Evolutionary conservation across 257 asterid species (phyloP), one percentile per base, ranked within the genome.

Genomic region (Pogostemon cablin): DNA sequence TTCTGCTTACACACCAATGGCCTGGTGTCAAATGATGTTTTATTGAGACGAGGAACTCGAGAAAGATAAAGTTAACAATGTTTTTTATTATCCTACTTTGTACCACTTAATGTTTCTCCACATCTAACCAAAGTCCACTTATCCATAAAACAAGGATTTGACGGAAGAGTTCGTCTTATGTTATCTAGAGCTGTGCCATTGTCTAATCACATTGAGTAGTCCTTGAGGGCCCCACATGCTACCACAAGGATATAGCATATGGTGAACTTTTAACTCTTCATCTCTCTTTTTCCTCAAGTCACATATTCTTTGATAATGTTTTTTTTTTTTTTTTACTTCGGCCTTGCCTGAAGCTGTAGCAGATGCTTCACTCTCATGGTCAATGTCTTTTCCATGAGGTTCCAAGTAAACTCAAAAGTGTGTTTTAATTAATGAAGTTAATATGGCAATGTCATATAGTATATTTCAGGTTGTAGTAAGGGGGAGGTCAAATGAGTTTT

Each of bases 111-210:
- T 25, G 4, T 38, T 3, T 56, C 49, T 32, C 61, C 38, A 32
- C 55, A 8, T 20, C 58, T 63, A 35, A 52, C 60, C 17, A 5
- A 7, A 15, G 7, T 67, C 40, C 5, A 4, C 4, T 69, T 69
- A 75, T 15, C 90, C 97, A 88, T 93, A 52, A 90, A 83, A 83
- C 93, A 76, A 84, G 97, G 80, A 46, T 93, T 93, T 75, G 98
- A 97, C 47, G 98, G 98, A 62, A 88, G 92, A 4, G 97, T 93
- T 63, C 98, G 96, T 64, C 89, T 89, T 38, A 83, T 93, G 84
- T 75, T 90, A 41, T 83, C 98, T 35, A 97, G 98, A 54, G 98
- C 98, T 63, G 98, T 97, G 40, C 98, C 98, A 9, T 75, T 93
- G 69, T 91, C 97, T 20, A 84, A 73, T 79, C 97, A 90, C 66